Evolutionary conservation across 345 rosid species (phyloP).

Genomic region (Chamaenerion angustifolium): DNA sequence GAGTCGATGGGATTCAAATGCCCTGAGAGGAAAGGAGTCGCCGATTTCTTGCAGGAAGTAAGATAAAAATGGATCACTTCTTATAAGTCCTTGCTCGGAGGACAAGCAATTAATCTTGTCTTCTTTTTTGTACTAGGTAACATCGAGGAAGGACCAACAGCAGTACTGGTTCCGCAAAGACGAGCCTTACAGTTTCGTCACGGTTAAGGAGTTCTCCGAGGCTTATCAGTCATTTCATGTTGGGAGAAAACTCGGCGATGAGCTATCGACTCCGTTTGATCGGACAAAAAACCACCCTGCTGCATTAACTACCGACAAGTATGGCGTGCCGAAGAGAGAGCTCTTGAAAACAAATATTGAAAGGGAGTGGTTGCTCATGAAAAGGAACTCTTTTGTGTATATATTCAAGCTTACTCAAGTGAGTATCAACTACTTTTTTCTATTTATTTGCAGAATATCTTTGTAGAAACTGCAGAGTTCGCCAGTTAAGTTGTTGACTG

Average conservation of each 20-base stretch:
- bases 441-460: too few species aligned
- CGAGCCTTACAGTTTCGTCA: constrained; percentile 47
- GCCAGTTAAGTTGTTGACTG: too few species aligned
- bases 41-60: constrained; percentile 85
- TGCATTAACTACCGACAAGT: constrained; percentile 42
- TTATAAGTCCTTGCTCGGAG: neutral
- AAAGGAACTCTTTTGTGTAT: constrained; percentile 65
- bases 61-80: constrained; percentile 4
- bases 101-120: neutral
- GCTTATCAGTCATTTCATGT: constrained; percentile 52
- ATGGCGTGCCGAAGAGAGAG: constrained; percentile 45
- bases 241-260: constrained; percentile 34
- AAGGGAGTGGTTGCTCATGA: constrained; percentile 58
- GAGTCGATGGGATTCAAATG: constrained; percentile 56
- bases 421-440: constrained; percentile 3
- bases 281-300: constrained; percentile 58
- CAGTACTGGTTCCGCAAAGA: constrained; percentile 55
- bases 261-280: constrained; percentile 42
- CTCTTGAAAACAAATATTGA: constrained; percentile 43
- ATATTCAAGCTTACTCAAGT: constrained; percentile 57
- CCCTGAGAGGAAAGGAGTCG: constrained; percentile 69
- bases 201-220: constrained; percentile 45
- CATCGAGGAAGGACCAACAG: constrained; percentile 68
- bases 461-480: too few species aligned
- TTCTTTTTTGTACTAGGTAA: constrained; percentile 33